Percentiles rank a stretch among this genome's conserved stretches.
phyloP scores from a whole-genome alignment of 768 basidiomycete genomes.

The Boletus pseudopeckii region DNA sequence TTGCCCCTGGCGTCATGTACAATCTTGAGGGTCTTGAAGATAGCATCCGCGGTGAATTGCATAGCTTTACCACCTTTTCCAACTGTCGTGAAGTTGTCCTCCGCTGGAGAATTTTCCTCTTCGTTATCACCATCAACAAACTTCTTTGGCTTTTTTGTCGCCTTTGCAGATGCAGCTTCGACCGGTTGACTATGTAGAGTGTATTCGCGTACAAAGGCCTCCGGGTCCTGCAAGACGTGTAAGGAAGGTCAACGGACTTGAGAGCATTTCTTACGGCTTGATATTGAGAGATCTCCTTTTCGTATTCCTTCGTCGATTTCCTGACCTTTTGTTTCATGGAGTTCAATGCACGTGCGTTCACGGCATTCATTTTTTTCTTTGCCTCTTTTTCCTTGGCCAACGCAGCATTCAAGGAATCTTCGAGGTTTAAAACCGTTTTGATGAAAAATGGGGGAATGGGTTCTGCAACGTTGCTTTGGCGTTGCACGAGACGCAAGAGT shows the following conservation, averaged over 20 bases:
- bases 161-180: conserved; percentile 35
- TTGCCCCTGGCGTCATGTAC: conserved; percentile 94
- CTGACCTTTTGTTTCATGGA: conserved; percentile 98
- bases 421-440: conserved; percentile 70
- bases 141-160: conserved; percentile 38
- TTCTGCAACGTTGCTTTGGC: conserved; percentile 81
- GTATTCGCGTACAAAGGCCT: conserved; percentile 80
- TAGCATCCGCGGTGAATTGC: conserved; percentile 76
- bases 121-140: conserved; percentile 36
- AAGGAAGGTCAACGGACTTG: background rate
- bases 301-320: conserved; percentile 87
- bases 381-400: conserved; percentile 84
- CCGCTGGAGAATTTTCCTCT: conserved; percentile 37
- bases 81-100: conserved; percentile 83
- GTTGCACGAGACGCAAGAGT: conserved; percentile 82
- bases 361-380: conserved; percentile 95
- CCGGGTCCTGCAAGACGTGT: conserved; percentile 65
- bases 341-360: conserved; percentile 89
- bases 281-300: conserved; percentile 73
- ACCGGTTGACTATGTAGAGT: conserved; percentile 48
- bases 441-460: conserved; percentile 85
- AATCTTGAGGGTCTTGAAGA: conserved; percentile 89
- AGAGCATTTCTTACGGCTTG: conserved; percentile 54
- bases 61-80: conserved; percentile 85
- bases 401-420: conserved; percentile 68